Conservation (phyloP, 208 protist species). For the Leishmania martiniquensis region DNA sequence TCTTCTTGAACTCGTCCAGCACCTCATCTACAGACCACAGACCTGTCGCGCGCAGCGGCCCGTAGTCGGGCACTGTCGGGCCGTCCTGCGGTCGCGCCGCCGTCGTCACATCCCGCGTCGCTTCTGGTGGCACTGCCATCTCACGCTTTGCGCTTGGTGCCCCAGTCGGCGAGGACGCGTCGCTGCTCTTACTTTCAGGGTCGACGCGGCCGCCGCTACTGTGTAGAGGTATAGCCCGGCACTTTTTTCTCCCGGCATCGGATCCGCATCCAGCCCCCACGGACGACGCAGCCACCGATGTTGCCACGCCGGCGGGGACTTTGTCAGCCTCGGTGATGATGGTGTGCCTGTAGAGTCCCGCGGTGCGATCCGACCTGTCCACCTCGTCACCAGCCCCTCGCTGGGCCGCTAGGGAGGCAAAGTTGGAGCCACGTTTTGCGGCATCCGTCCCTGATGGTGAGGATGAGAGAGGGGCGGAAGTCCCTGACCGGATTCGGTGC, state of each 20-base stretch:
- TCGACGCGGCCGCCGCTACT: background rate
- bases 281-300: background rate
- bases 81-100: conserved; percentile 46
- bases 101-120: conserved; percentile 11
- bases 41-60: conserved; percentile 73
- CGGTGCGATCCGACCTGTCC: background rate
- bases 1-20: conserved; percentile 64
- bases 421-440: conserved; percentile 61
- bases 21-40: conserved; percentile 85
- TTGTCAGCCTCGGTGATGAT: conserved; percentile 39
- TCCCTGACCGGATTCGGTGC: too few species aligned
- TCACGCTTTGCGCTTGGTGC: background rate
- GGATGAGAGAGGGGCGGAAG: background rate
- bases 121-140: background rate
- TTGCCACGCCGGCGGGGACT: conserved; percentile 29
- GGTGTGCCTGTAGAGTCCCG: conserved; percentile 42
- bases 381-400: background rate
- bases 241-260: background rate
- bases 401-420: conserved; percentile 46
- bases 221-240: conserved; percentile 20
- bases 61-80: conserved; percentile 74
- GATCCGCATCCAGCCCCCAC: background rate
- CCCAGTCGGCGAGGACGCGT: background rate
- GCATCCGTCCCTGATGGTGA: conserved; percentile 12
- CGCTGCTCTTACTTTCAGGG: background rate